Conservation (phyloP, 2,329 filamentous ascomycete species). For the Alternaria incomplexa region DNA sequence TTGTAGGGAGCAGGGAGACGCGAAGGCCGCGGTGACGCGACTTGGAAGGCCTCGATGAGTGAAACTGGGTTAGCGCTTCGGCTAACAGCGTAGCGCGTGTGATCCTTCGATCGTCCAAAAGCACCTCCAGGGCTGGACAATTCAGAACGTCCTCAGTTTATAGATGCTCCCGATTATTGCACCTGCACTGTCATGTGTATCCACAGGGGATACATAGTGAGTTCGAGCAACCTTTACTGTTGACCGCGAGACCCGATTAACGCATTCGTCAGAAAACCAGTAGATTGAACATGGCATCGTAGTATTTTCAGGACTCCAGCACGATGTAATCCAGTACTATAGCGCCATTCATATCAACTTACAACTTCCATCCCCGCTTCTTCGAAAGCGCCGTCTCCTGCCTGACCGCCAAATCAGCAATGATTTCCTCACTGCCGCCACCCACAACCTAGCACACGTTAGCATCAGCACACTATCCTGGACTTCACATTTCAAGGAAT, state of each 20-base stretch:
- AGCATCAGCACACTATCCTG: not conserved
- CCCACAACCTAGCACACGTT: slow-evolving; percentile 50
- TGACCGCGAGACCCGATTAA: not conserved
- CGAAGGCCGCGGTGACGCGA: not conserved
- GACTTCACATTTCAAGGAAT: slow-evolving; percentile 36
- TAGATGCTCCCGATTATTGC: not conserved
- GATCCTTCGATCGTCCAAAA: not conserved
- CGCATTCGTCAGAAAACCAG: not conserved
- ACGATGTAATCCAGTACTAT: not conserved
- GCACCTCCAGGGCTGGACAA: not conserved
- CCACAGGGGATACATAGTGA: not conserved
- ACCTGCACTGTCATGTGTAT: not conserved
- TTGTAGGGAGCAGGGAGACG: not conserved
- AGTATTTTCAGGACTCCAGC: not conserved
- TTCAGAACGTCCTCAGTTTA: not conserved
- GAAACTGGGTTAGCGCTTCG: not conserved
- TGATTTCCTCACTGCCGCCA: slow-evolving; percentile 62
- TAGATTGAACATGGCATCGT: not conserved
- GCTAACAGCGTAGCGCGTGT: not conserved
- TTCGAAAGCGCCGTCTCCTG: slow-evolving; percentile 53
- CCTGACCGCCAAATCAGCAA: slow-evolving; percentile 59
- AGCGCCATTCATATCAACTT: not conserved
- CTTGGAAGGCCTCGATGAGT: not conserved
- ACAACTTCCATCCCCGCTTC: slow-evolving; percentile 55
- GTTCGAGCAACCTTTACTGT: not conserved